Percentiles rank a stretch among this genome's conserved stretches.
These are phyloP conservation scores for Citrus cavaleriei DNA, from an alignment of 345 rosid species.

Conservation along the genomic window DNA sequence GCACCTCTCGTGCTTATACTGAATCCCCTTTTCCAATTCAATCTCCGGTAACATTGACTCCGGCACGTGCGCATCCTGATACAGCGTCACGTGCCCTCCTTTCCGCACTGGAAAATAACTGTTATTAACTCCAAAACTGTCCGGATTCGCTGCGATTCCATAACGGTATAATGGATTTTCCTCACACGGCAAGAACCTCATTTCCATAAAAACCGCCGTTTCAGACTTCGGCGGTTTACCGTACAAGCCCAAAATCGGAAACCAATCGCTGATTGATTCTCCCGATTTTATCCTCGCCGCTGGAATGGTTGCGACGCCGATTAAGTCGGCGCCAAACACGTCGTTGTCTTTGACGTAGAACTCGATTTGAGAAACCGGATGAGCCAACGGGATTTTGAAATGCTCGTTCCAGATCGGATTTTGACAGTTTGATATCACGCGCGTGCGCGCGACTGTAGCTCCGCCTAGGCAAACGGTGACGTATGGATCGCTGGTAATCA, in stretches of 20 bases:
- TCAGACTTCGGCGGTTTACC: conserved; percentile 73
- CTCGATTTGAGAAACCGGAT: conserved; percentile 56
- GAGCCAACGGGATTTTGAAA: conserved; percentile 68
- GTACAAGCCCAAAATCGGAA: conserved; percentile 41
- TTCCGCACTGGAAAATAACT: conserved; percentile 70
- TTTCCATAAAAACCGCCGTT: conserved; percentile 55
- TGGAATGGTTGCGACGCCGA: conserved; percentile 55
- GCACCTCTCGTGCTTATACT: conserved; percentile 49
- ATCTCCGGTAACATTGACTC: conserved; percentile 48
- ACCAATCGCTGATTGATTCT: conserved; percentile 55
- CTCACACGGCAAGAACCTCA: conserved; percentile 51
- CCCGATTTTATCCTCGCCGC: conserved; percentile 35
- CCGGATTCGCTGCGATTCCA: conserved; percentile 41
- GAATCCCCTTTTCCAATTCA: conserved; percentile 51
- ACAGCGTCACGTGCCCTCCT: conserved; percentile 59
- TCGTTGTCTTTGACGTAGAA: conserved; percentile 78
- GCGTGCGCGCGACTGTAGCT: conserved; percentile 84
- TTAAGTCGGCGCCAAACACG: conserved; percentile 73
- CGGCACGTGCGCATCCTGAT: conserved; percentile 78
- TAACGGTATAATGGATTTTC: conserved; percentile 34
- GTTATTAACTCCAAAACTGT: conserved; percentile 31
- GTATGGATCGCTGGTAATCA: conserved; percentile 51
- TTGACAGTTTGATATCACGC: conserved; percentile 61
- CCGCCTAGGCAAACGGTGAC: conserved; percentile 69
- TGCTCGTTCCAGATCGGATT: conserved; percentile 71